Percentiles rank a stretch among this genome's conserved stretches.
phyloP scores from a whole-genome alignment of 2,329 filamentous ascomycete genomes.

The Parafenestella ontariensis region DNA sequence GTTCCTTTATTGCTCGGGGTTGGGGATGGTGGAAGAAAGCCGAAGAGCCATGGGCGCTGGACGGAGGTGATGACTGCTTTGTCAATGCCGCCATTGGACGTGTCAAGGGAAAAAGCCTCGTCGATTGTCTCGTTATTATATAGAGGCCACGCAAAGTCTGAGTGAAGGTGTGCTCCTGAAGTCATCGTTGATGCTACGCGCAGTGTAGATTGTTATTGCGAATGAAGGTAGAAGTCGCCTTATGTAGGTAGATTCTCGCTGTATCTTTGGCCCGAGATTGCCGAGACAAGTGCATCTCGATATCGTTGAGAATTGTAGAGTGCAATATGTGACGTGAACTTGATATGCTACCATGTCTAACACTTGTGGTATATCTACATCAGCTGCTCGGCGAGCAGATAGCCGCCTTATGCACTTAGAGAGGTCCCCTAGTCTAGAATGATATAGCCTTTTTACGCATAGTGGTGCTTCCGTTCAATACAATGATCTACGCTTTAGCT shows the following conservation, averaged over 20 bases:
- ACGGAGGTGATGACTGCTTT: conserved; percentile 21
- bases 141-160: conserved; percentile 14
- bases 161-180: neutral
- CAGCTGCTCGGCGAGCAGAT: too few relatives aligned
- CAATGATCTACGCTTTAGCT: conserved; percentile 20
- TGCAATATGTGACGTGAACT: neutral
- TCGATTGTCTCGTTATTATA: conserved; percentile 11
- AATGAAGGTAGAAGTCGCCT: neutral
- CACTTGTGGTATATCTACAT: too few relatives aligned
- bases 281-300: neutral
- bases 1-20: conserved; percentile 5
- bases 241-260: neutral
- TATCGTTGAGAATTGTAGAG: neutral
- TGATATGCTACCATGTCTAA: too few relatives aligned
- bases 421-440: neutral
- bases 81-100: conserved; percentile 2
- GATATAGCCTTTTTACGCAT: neutral
- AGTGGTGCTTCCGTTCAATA: conserved; percentile 8
- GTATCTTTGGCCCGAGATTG: neutral
- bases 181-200: neutral
- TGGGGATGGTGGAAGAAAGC: conserved; percentile 7
- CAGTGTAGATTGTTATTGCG: neutral
- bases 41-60: conserved; percentile 22
- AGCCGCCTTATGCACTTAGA: neutral
- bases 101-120: conserved; percentile 12